phyloP scores from a whole-genome alignment of 2,329 filamentous ascomycete genomes.

The Aureobasidium lini region DNA sequence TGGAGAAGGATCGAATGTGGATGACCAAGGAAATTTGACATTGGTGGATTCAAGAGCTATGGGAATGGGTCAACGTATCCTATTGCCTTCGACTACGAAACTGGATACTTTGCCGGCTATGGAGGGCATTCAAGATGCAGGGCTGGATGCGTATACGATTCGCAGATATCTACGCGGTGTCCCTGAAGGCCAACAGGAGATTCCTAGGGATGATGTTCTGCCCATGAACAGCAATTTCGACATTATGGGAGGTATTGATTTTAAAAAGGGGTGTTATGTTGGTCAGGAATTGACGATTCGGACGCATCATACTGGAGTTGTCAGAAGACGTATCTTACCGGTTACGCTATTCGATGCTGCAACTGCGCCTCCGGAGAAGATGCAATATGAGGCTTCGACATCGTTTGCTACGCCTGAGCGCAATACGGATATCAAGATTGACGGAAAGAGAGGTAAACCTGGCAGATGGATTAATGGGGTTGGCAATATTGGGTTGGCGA shows the following conservation, averaged over 20 bases:
- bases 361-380: slow-evolving; percentile 30
- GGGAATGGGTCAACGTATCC: slow-evolving; percentile 28
- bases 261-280: slow-evolving; percentile 92
- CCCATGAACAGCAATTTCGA: slow-evolving; percentile 90
- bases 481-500: slow-evolving; percentile 77
- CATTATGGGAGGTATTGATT: slow-evolving; percentile 77
- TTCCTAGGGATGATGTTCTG: slow-evolving; percentile 61
- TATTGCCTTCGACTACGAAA: slow-evolving; percentile 26
- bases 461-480: slow-evolving; percentile 75
- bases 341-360: slow-evolving; percentile 59
- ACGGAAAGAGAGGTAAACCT: slow-evolving; percentile 48
- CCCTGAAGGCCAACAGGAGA: slow-evolving; percentile 76
- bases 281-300: slow-evolving; percentile 95
- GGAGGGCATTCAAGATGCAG: slow-evolving; percentile 35
- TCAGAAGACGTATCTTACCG: slow-evolving; percentile 82
- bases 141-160: slow-evolving; percentile 55
- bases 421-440: slow-evolving; percentile 46
- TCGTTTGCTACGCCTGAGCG: slow-evolving; percentile 22
- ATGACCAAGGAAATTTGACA: slow-evolving; percentile 27
- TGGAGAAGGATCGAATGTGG: not conserved
- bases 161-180: slow-evolving; percentile 74
- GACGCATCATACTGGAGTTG: slow-evolving; percentile 87
- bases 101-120: slow-evolving; percentile 22
- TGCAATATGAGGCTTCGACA: slow-evolving; percentile 42
- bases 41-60: slow-evolving; percentile 32